phyloP scores from a whole-genome alignment of 768 basidiomycete species.

The Tylopilus balloui region DNA sequence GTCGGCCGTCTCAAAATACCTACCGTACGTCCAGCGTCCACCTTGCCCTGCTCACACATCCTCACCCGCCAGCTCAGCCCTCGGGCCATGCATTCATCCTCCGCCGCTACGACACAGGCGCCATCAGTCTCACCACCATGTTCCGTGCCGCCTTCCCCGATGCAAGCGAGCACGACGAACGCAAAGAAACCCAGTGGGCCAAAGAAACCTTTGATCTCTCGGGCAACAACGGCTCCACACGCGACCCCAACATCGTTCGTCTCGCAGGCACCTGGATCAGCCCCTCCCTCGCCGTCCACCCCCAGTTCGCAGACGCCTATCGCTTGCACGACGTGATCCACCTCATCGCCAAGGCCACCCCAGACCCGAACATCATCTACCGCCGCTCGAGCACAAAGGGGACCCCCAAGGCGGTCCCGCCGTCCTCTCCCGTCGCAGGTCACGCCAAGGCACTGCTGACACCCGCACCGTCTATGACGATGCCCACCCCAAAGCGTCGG shows the following conservation, averaged over 20 bases:
- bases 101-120: constrained; percentile 88
- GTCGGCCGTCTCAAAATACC: constrained; percentile 88
- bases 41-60: constrained; percentile 10
- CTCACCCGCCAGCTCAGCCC: constrained; percentile 41
- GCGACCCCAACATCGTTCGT: constrained; percentile 56
- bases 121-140: constrained; percentile 92
- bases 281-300: constrained; percentile 54
- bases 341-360: constrained; percentile 63
- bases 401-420: constrained; percentile 26
- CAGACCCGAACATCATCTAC: constrained; percentile 76
- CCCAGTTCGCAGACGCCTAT: constrained; percentile 61
- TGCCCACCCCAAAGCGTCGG: constrained; percentile 58
- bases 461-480: constrained; percentile 35
- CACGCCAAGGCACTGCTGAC: constrained; percentile 27
- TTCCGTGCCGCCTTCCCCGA: constrained; percentile 91
- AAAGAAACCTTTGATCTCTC: constrained; percentile 70
- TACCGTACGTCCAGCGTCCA: constrained; percentile 53
- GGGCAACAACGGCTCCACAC: constrained; percentile 71
- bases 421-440: constrained; percentile 26
- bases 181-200: constrained; percentile 77
- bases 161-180: constrained; percentile 73
- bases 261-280: constrained; percentile 90
- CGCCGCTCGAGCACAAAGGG: constrained; percentile 55
- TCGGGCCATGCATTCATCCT: constrained; percentile 89
- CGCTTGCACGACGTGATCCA: constrained; percentile 55